Conservation (phyloP, 805 yeast species). For the Metschnikowia drakensbergensis region DNA sequence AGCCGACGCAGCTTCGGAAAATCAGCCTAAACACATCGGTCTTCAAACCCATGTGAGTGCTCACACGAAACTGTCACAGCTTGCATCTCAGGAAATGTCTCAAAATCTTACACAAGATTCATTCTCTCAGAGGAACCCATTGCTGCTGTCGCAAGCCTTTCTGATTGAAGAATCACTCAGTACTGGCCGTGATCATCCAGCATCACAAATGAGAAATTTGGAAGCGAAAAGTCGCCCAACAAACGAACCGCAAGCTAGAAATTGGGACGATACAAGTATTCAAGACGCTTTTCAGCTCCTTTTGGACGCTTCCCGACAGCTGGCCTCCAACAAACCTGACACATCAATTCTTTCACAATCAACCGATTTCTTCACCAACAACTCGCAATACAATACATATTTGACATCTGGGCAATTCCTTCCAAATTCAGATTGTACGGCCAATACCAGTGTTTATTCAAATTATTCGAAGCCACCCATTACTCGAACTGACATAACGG, state of each 20-base stretch:
- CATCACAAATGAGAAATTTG: neutral
- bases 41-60: constrained; percentile 1
- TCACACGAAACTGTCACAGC: constrained; percentile 7
- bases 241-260: neutral
- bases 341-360: constrained; percentile 10
- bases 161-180: neutral
- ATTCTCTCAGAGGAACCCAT: neutral
- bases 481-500: constrained; percentile 5
- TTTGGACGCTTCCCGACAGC: constrained; percentile 6
- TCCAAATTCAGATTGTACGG: neutral
- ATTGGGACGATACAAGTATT: neutral
- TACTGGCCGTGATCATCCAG: neutral
- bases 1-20: neutral
- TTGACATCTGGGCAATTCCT: neutral
- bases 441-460: neutral
- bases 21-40: neutral
- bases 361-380: constrained; percentile 1
- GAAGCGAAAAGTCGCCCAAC: neutral
- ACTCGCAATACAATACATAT: constrained; percentile 1
- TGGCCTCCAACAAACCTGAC: neutral
- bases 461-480: neutral
- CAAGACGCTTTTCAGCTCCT: constrained; percentile 7
- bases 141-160: neutral
- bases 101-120: neutral
- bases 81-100: constrained; percentile 2